Evolutionary conservation across 2,329 filamentous ascomycete species (phyloP).

Genomic region (Hirsutella minnesotensis): DNA sequence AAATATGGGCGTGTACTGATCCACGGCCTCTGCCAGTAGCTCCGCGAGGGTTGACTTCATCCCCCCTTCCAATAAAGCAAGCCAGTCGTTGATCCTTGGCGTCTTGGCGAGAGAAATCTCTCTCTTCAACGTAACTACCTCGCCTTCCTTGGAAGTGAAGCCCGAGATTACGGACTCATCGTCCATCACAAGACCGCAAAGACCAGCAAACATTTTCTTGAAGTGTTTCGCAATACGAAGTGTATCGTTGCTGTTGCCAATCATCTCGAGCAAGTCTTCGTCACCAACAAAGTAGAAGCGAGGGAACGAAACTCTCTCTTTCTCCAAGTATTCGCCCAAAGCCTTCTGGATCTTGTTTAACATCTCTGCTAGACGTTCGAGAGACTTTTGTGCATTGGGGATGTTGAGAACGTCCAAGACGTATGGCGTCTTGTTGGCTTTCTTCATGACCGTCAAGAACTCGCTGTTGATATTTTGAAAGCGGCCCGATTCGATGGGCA

Average conservation of each 20-base stretch:
- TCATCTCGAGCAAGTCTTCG: conserved; percentile 96
- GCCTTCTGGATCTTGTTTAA: conserved; percentile 99
- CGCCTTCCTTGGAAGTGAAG: conserved; percentile 91
- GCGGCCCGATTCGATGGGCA: conserved; percentile 89
- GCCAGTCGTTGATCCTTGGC: conserved; percentile 96
- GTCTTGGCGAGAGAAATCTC: conserved; percentile 88
- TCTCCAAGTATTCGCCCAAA: conserved; percentile 93
- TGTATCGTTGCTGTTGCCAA: conserved; percentile 97
- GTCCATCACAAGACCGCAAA: conserved; percentile 82
- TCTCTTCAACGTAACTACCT: conserved; percentile 76
- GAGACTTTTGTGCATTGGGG: conserved; percentile 85
- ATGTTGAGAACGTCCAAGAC: conserved; percentile 95
- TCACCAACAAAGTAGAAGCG: conserved; percentile 99
- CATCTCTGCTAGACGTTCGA: conserved; percentile 91
- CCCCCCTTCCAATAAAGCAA: conserved; percentile 79
- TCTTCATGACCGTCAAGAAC: conserved; percentile 99
- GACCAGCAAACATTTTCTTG: conserved; percentile 99
- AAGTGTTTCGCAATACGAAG: conserved; percentile 95
- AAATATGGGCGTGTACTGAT: conserved; percentile 72
- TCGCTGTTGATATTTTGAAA: conserved; percentile 99
- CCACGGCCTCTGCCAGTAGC: conserved; percentile 73
- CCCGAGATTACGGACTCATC: conserved; percentile 83
- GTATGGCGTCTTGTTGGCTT: conserved; percentile 91
- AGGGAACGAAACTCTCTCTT: conserved; percentile 93
- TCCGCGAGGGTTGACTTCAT: conserved; percentile 95